Conservation (phyloP, 2,329 filamentous ascomycete genomes). For the Diaporthe citri region DNA sequence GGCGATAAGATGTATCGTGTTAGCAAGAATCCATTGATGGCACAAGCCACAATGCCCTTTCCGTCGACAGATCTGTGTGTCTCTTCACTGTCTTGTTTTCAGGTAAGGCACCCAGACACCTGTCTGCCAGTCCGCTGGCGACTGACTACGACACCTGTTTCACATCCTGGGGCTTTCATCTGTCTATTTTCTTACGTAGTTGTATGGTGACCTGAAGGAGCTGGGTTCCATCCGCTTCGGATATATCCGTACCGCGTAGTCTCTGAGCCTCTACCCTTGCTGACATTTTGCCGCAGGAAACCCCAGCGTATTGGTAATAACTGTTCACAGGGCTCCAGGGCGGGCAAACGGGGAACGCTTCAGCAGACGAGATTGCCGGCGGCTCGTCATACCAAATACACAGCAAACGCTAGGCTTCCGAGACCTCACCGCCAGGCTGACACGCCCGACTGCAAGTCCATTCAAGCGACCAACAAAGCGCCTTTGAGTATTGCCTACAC, state of each 20-base stretch:
- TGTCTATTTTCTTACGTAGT: not conserved
- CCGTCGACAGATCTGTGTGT: slow-evolving; percentile 23
- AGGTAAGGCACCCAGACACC: not conserved
- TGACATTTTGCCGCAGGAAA: not conserved
- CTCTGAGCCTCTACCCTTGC: not conserved
- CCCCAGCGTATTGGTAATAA: not conserved
- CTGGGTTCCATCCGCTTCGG: not conserved
- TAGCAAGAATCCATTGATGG: not conserved
- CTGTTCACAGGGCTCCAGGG: not conserved
- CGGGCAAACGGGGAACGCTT: not conserved
- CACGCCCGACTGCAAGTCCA: not conserved
- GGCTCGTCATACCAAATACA: slow-evolving; percentile 20
- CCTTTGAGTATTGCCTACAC: not conserved
- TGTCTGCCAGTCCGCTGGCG: not conserved
- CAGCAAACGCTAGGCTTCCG: slow-evolving; percentile 14
- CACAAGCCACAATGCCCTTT: slow-evolving; percentile 32
- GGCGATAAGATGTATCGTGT: slow-evolving; percentile 19
- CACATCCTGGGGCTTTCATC: not conserved
- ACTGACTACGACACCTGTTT: slow-evolving; percentile 11
- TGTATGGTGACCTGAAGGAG: not conserved
- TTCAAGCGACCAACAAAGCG: slow-evolving; percentile 7
- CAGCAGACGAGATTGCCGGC: slow-evolving; percentile 26
- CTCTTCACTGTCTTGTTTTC: not conserved
- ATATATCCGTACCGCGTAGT: not conserved
- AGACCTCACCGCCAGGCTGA: slow-evolving; percentile 37